phyloP scores from a whole-genome alignment of 805 yeast genomes.

The Candida lessepsii region DNA sequence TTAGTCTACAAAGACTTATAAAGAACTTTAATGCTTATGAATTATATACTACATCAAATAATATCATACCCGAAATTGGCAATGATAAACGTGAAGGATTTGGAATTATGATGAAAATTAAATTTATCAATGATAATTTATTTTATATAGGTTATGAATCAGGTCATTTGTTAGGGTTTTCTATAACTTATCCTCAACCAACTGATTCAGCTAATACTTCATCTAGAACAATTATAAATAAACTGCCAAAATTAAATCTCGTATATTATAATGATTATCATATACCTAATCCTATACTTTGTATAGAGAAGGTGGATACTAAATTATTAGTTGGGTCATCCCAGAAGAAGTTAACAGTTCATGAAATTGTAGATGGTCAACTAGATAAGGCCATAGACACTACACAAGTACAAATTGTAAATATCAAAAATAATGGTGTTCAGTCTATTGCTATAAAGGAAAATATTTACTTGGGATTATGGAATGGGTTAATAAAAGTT shows the following conservation, averaged over 20 bases:
- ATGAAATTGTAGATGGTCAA: no score
- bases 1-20: conserved; percentile 25
- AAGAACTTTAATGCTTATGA: conserved; percentile 30
- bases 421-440: conserved; percentile 20
- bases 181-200: conserved; percentile 16
- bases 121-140: conserved; percentile 30
- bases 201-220: neutral
- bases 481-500: conserved; percentile 51
- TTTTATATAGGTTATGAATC: conserved; percentile 67
- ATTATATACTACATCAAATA: conserved; percentile 11
- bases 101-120: conserved; percentile 68
- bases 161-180: conserved; percentile 49
- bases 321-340: conserved; percentile 48
- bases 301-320: conserved; percentile 30
- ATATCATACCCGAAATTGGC: conserved; percentile 14
- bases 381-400: no score
- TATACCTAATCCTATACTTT: conserved; percentile 55
- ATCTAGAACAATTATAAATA: conserved; percentile 22
- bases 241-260: conserved; percentile 20
- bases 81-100: conserved; percentile 28
- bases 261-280: conserved; percentile 33
- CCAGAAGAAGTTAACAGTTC: conserved; percentile 33
- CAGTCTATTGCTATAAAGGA: conserved; percentile 24
- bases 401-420: conserved; percentile 4
- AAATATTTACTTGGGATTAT: conserved; percentile 35